phyloP scores from a whole-genome alignment of 1,284 basidiomycete species.

The Ganoderma sinense region DNA sequence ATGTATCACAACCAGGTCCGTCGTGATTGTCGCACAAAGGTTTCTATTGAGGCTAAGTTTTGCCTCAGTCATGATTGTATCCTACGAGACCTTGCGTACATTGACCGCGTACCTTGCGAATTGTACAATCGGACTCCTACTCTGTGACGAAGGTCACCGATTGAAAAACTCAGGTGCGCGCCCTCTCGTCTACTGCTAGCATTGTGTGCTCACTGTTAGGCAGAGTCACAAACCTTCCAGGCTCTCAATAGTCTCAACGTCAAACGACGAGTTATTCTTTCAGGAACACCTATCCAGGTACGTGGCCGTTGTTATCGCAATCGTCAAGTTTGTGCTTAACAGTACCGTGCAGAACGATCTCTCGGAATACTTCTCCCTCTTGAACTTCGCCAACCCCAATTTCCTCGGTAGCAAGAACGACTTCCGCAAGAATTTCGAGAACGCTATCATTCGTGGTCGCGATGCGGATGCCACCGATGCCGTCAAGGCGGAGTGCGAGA shows the following conservation, averaged over 20 bases:
- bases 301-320: conserved; percentile 2
- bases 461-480: conserved; percentile 91
- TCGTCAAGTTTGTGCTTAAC: neutral
- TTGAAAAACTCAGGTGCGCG: conserved; percentile 92
- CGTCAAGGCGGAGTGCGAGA: conserved; percentile 85
- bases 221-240: conserved; percentile 91
- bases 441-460: conserved; percentile 91
- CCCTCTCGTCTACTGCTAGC: conserved; percentile 11
- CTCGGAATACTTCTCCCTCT: conserved; percentile 95
- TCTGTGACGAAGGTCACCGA: conserved; percentile 97
- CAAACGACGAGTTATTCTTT: conserved; percentile 94
- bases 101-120: conserved; percentile 78
- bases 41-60: neutral
- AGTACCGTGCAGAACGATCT: conserved; percentile 82
- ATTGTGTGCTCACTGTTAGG: neutral
- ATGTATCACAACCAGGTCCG: conserved; percentile 88
- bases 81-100: conserved; percentile 95
- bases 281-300: conserved; percentile 95
- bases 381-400: conserved; percentile 97
- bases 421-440: conserved; percentile 97
- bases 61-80: conserved; percentile 95
- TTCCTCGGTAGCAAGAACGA: conserved; percentile 92
- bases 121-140: conserved; percentile 88
- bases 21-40: neutral
- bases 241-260: conserved; percentile 89